Conservation (phyloP, 192 early-diverging fungal species). For the Geranomyces michiganensis region DNA sequence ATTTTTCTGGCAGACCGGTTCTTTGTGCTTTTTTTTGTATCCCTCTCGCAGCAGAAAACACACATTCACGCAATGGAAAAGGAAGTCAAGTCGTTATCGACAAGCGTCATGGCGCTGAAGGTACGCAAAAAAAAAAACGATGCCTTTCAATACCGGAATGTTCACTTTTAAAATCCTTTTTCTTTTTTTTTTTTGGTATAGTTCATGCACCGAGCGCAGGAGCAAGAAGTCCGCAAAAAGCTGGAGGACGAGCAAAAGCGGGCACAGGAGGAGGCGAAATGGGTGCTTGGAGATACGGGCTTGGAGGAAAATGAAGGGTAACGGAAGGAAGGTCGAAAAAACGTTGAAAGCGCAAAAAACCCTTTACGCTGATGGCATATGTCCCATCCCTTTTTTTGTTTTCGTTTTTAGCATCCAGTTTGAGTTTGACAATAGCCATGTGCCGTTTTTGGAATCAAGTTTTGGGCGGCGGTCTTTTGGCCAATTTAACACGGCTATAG, state of each 20-base stretch:
- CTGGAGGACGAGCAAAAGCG: constrained; percentile 19
- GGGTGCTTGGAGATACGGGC: constrained; percentile 20
- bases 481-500: constrained; percentile 24
- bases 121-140: no score
- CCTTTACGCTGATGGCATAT: no score
- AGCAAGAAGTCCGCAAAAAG: constrained; percentile 23
- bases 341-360: no score
- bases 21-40: no score
- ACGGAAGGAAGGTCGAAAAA: not conserved
- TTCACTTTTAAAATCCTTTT: not conserved
- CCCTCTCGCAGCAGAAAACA: no score
- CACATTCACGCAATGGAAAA: constrained; percentile 7
- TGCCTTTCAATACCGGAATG: not conserved
- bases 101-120: constrained; percentile 20
- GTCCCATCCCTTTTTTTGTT: no score
- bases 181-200: constrained; percentile 7
- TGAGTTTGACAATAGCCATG: constrained; percentile 18
- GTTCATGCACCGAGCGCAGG: constrained; percentile 33
- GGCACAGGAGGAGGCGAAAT: constrained; percentile 23
- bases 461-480: constrained; percentile 24
- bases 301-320: constrained; percentile 18
- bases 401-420: constrained; percentile 7
- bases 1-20: no score
- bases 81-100: constrained; percentile 23
- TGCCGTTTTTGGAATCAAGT: constrained; percentile 12